Evolutionary conservation across 352 stramenopile species (phyloP), one percentile per base, ranked within the genome.

Genomic region (Globisporangium rhizosaccharum): DNA sequence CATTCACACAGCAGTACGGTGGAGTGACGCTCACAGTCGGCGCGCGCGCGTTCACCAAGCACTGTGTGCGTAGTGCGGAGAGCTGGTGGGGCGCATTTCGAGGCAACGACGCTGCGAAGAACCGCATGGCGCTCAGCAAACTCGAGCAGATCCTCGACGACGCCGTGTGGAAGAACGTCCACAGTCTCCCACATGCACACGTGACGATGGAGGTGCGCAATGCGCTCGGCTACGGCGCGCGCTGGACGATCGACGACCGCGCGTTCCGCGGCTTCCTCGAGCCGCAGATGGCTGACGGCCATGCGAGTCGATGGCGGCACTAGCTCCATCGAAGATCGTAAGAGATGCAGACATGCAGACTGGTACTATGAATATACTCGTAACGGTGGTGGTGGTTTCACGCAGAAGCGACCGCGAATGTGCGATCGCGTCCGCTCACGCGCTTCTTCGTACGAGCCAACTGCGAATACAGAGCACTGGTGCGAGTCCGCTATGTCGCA

Each of bases 231-330:
- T 95, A 90, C 44, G 83, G 83, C 11, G 81, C 79, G 12, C 76
- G 85, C 59, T 95, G 85, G 85, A 82, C 87, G 39, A 61, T 79
- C 15, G 63, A 74, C 45, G 75, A 85, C 52, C 44, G 70, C 26
- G 62, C 63, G 25, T 95, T 93, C 65, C 68, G 85, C 44, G 85
- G 85, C n/a, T 93, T 95, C 63, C 68, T 95, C 0, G 85, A 95
- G 67, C 85, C 85, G 12, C 85, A 76, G 17, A 90, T 93, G 79
- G 66, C 61, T 26, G 78, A 92, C 68, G 85, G 82, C 20, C 80
- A 95, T 67, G 81, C 78, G 56, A 71, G 70, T 59, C 69, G 75
- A 57, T 95, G 85, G 83, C 69, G 76, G 23, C 83, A 95, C 66
- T 82, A 51, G 69, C 23, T 23, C 23, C 23, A 46, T 36, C 30